Conservation (phyloP, 805 yeast species). For the Danielia oregonensis region DNA sequence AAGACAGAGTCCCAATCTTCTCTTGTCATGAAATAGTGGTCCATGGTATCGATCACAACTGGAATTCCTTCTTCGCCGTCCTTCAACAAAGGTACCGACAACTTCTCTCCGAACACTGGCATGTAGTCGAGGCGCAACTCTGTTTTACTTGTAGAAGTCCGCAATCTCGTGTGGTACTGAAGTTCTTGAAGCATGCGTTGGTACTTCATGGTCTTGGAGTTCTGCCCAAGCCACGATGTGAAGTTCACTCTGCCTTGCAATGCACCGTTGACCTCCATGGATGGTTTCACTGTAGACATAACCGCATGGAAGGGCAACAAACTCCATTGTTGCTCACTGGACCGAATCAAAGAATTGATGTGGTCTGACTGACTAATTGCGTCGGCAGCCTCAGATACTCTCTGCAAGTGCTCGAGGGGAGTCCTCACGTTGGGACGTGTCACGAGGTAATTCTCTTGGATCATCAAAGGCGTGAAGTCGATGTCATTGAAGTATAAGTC, state of each 20-base stretch:
- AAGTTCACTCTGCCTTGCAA: constrained; percentile 69
- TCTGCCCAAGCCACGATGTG: constrained; percentile 86
- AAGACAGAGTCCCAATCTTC: constrained; percentile 90
- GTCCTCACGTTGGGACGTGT: constrained; percentile 54
- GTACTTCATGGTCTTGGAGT: constrained; percentile 78
- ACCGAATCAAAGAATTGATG: constrained; percentile 77
- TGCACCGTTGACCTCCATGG: constrained; percentile 69
- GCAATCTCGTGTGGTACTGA: constrained; percentile 80
- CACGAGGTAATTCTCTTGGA: constrained; percentile 84
- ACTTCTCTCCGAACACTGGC: constrained; percentile 54
- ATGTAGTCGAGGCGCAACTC: constrained; percentile 77
- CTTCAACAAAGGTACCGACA: constrained; percentile 55
- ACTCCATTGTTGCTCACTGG: constrained; percentile 93
- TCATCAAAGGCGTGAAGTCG: constrained; percentile 92
- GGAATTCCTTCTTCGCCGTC: constrained; percentile 62
- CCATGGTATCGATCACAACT: constrained; percentile 69
- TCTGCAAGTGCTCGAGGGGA: constrained; percentile 51
- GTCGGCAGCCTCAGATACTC: constrained; percentile 78
- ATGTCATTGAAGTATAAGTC: constrained; percentile 91
- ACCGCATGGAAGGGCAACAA: constrained; percentile 88
- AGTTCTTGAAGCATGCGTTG: constrained; percentile 78
- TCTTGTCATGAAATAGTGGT: constrained; percentile 76
- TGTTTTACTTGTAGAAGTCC: constrained; percentile 69
- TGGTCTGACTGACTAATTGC: constrained; percentile 82
- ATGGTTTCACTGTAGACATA: constrained; percentile 79